Conservation (phyloP, 371 early-diverging fungal species). For the Mortierella sp. region DNA sequence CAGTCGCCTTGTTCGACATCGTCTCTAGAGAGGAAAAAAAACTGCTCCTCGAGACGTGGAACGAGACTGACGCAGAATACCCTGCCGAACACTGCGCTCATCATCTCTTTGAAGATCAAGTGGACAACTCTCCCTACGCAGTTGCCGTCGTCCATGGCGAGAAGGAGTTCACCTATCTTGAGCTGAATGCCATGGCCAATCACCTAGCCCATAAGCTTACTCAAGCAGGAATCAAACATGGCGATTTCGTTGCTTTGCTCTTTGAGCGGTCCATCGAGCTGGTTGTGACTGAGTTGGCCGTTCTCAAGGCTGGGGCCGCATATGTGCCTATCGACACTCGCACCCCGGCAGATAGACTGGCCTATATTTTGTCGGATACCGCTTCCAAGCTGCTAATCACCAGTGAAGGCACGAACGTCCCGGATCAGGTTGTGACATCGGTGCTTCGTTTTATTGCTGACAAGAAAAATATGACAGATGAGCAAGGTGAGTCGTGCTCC, state of each 20-base stretch:
- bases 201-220: background rate
- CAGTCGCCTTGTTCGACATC: background rate
- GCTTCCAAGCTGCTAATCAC: background rate
- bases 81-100: too few species aligned
- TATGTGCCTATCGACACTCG: constrained; percentile 3
- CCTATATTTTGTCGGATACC: background rate
- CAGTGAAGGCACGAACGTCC: background rate
- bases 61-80: too few species aligned
- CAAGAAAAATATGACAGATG: too few species aligned
- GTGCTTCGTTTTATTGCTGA: too few species aligned
- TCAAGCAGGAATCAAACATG: background rate
- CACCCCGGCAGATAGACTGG: background rate
- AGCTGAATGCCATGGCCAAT: background rate
- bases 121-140: background rate
- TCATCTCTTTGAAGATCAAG: constrained; percentile 5
- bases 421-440: too few species aligned
- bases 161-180: constrained; percentile 3
- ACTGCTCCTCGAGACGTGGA: too few species aligned
- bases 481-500: too few species aligned
- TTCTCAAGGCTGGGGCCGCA: constrained; percentile 1
- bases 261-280: background rate
- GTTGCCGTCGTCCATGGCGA: constrained; percentile 12
- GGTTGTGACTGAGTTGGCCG: background rate
- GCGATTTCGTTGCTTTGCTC: background rate
- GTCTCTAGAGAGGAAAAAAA: background rate